These are phyloP conservation scores for Trametes sp. DNA, from an alignment of 1,284 basidiomycete species.

Conservation along the genomic window DNA sequence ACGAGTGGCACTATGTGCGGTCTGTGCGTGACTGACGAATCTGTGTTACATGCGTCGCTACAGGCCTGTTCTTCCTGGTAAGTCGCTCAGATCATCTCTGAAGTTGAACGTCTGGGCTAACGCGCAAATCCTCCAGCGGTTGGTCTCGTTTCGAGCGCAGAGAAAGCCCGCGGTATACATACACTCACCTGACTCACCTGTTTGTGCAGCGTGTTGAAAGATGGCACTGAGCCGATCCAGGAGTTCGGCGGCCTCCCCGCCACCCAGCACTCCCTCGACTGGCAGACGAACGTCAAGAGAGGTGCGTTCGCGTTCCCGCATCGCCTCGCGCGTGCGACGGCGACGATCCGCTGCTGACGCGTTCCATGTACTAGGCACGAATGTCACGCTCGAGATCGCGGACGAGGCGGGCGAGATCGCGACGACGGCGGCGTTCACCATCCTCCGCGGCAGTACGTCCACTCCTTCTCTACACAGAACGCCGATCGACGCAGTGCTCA, in stretches of 20 bases:
- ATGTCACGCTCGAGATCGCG: background rate
- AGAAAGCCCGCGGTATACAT: background rate
- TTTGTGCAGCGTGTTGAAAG: background rate
- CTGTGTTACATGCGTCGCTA: background rate
- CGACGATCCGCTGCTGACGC: background rate
- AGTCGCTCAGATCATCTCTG: background rate
- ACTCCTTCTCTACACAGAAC: background rate
- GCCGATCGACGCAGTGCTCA: background rate
- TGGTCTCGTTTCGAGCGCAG: background rate
- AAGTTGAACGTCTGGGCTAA: background rate
- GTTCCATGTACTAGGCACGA: background rate
- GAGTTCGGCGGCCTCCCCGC: constrained; percentile 10
- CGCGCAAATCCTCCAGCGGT: background rate
- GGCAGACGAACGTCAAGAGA: constrained; percentile 5
- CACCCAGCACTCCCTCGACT: background rate
- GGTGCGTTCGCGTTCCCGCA: background rate
- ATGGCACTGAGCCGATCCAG: constrained; percentile 1
- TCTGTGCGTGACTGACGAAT: no score
- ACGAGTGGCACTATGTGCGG: background rate
- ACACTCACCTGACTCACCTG: background rate
- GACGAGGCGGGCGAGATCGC: background rate
- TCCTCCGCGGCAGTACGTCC: constrained; percentile 6
- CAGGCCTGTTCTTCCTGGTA: constrained; percentile 12
- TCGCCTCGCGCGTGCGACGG: no score
- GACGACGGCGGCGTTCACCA: constrained; percentile 5